Conservation (phyloP, 305 asterid species). For the Fraxinus sp. region DNA sequence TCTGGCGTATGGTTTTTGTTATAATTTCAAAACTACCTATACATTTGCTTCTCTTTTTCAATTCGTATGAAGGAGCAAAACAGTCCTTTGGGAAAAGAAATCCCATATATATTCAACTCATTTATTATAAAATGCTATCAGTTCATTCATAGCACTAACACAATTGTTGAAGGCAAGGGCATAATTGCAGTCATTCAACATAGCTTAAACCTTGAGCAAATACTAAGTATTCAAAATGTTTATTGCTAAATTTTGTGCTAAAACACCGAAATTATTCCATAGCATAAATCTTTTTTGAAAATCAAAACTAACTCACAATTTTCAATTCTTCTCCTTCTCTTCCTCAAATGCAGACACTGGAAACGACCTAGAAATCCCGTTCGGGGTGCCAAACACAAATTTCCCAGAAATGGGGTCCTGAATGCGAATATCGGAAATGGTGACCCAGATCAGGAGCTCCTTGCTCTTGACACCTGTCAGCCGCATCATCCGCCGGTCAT, state of each 20-base stretch:
- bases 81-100: not conserved
- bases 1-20: not conserved
- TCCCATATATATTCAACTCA: not conserved
- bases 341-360: slow-evolving; percentile 68
- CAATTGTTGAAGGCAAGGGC: not conserved
- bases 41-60: not conserved
- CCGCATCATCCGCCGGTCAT: slow-evolving; percentile 70
- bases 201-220: slow-evolving; percentile 19
- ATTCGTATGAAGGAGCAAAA: not conserved
- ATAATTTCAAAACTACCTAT: not conserved
- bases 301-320: not conserved
- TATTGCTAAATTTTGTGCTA: not conserved
- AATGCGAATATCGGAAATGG: slow-evolving; percentile 56
- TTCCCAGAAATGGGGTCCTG: slow-evolving; percentile 47
- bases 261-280: not conserved
- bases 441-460: slow-evolving; percentile 76
- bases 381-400: slow-evolving; percentile 55
- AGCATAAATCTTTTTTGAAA: not conserved
- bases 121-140: not conserved
- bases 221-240: not conserved
- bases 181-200: not conserved
- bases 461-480: slow-evolving; percentile 81
- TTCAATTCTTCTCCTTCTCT: slow-evolving; percentile 33
- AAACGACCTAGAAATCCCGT: slow-evolving; percentile 63
- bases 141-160: not conserved